phyloP scores from a whole-genome alignment of 169 alveolate species.

The Plasmodium gaboni region DNA sequence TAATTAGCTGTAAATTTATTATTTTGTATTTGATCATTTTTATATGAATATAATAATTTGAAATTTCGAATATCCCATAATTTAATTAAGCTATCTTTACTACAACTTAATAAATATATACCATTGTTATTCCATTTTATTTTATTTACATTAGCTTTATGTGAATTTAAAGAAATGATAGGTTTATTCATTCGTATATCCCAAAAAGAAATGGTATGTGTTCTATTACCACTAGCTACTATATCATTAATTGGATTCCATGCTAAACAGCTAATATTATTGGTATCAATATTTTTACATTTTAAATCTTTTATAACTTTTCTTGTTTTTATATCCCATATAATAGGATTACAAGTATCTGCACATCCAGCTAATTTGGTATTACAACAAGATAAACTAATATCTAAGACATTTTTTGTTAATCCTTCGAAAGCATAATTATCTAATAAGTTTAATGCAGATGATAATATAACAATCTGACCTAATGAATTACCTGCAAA shows the following conservation, averaged over 20 bases:
- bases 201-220: constrained; percentile 89
- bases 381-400: constrained; percentile 84
- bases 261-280: constrained; percentile 86
- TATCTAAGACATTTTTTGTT: constrained; percentile 80
- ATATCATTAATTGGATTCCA: constrained; percentile 90
- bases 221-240: constrained; percentile 89
- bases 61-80: constrained; percentile 88
- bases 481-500: constrained; percentile 89
- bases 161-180: constrained; percentile 89
- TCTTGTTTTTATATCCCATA: constrained; percentile 85
- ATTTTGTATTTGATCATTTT: constrained; percentile 41
- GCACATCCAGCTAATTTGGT: constrained; percentile 85
- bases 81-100: constrained; percentile 88
- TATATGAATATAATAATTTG: constrained; percentile 79
- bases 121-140: constrained; percentile 86
- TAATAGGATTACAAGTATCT: constrained; percentile 85
- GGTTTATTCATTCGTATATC: constrained; percentile 87
- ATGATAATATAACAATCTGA: constrained; percentile 86
- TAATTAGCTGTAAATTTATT: constrained; percentile 29
- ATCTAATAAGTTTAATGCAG: constrained; percentile 85
- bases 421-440: constrained; percentile 86
- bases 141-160: constrained; percentile 86
- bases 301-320: constrained; percentile 78
- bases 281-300: constrained; percentile 84
- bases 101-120: constrained; percentile 74